phyloP scores from a whole-genome alignment of 176 grass and related monocot species.

The Eleusine indica region DNA sequence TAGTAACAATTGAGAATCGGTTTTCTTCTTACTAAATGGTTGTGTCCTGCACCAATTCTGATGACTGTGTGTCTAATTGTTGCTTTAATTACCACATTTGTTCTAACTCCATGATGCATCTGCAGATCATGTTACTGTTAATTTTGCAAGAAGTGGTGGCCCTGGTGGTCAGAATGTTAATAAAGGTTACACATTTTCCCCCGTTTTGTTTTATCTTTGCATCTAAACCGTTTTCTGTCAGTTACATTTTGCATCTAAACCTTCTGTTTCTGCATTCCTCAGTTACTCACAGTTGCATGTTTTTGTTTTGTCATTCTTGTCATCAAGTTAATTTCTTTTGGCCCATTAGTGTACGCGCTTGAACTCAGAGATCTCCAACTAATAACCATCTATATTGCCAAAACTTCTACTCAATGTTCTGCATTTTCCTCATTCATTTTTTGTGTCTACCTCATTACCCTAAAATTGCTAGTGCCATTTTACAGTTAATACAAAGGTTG shows the following conservation, averaged over 20 bases:
- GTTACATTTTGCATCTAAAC: slow-evolving; percentile 16
- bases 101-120: slow-evolving; percentile 30
- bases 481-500: slow-evolving; percentile 97
- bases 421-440: not conserved
- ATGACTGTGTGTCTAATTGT: slow-evolving; percentile 4
- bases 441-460: not conserved
- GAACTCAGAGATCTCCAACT: slow-evolving; percentile 10
- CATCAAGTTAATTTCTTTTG: slow-evolving; percentile 10
- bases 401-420: not conserved
- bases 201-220: slow-evolving; percentile 1
- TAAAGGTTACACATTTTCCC: slow-evolving; percentile 58
- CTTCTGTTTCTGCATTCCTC: slow-evolving; percentile 7
- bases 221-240: not conserved
- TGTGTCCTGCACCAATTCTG: not conserved
- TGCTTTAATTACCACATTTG: slow-evolving; percentile 23
- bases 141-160: slow-evolving; percentile 96
- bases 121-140: slow-evolving; percentile 85
- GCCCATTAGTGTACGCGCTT: not conserved
- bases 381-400: not conserved
- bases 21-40: slow-evolving; percentile 19
- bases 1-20: not conserved
- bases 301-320: slow-evolving; percentile 14
- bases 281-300: not conserved
- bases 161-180: slow-evolving; percentile 99
- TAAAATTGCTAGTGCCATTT: slow-evolving; percentile 18